Evolutionary conservation across 2,329 filamentous ascomycete species (phyloP), one percentile per base, ranked within the genome.

Genomic region (Diaporthe amygdali): DNA sequence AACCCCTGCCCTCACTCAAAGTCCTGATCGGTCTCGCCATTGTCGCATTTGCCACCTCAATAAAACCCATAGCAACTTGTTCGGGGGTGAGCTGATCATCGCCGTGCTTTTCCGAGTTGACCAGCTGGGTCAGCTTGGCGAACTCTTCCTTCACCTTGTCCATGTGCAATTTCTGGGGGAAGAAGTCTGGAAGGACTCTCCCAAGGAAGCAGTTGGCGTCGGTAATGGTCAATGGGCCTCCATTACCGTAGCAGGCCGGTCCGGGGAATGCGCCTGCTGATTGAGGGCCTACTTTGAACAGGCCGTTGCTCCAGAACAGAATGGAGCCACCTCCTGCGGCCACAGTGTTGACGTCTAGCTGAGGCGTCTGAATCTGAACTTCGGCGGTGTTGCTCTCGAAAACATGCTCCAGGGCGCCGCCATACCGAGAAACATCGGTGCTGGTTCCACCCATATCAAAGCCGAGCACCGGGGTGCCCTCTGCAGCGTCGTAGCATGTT

Each of bases 311-410:
- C 87, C 93, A 96, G 81, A 95, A 95, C 2, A 97, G 84, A 10
- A 92, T 86, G 2, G 92, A 94, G 17, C 93, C 93, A 75, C 94
- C 94, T 52, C 94, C 94, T 8, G 94, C 94, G 15, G 94, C 94
- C 2, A 97, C 94, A 0, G 94, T 97, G 79, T 96, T 96, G 82
- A 97, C 97, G 76, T 97, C 94, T 1, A 97, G 86, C 75, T 96
- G 94, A 0, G 94, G 94, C 1, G 92, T 94, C 76, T 96, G 94
- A 20, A 97, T 95, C 1, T 94, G 94, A 0, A 97, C 93, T 25
- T 94, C 94, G 0, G 94, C 94, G 1, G 94, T 96, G 1, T 52
- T 59, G 20, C 66, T 69, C 56, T 72, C 70, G 39, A 72, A 72
- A 15, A 72, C 70, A 37, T 72, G 70, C 41, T 72, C 70, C 22